Conservation (phyloP, 2,329 filamentous ascomycete species). For the Cordyceps cateniannulata region DNA sequence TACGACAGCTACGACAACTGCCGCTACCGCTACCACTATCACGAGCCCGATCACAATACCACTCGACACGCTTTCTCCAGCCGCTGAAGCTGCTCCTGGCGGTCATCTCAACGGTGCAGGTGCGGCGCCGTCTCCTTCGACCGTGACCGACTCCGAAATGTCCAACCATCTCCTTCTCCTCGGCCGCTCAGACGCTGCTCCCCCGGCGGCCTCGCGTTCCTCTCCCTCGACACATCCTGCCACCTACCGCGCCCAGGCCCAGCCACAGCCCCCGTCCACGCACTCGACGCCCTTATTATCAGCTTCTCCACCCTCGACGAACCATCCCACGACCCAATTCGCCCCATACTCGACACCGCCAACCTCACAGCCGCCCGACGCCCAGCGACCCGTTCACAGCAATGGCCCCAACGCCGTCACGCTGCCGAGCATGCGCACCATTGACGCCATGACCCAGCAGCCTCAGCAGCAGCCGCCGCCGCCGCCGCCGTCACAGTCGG, state of each 20-base stretch:
- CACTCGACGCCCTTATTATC: slow-evolving; percentile 21
- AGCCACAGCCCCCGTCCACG: slow-evolving; percentile 15
- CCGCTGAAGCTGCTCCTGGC: neutral
- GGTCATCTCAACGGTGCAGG: neutral
- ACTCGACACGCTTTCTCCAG: neutral
- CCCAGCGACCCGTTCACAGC: slow-evolving; percentile 16
- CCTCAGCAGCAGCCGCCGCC: slow-evolving; percentile 25
- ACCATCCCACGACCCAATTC: slow-evolving; percentile 1
- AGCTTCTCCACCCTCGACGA: neutral
- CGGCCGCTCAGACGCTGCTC: neutral
- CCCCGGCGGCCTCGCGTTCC: slow-evolving; percentile 10
- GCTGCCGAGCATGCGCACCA: slow-evolving; percentile 36
- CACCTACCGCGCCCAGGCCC: slow-evolving; percentile 11
- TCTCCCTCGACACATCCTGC: slow-evolving; percentile 2
- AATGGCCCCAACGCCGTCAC: slow-evolving; percentile 26
- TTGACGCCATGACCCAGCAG: slow-evolving; percentile 28
- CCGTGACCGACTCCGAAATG: slow-evolving; percentile 24
- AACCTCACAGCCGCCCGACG: neutral
- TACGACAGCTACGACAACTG: too few relatives aligned
- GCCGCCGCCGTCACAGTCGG: slow-evolving; percentile 18
- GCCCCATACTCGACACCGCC: neutral
- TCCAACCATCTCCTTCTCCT: slow-evolving; percentile 22
- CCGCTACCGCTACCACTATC: neutral
- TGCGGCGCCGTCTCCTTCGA: neutral
- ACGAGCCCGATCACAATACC: neutral